Conservation (phyloP, 2,329 filamentous ascomycete species). For the Aotearoamyces nothofagi region DNA sequence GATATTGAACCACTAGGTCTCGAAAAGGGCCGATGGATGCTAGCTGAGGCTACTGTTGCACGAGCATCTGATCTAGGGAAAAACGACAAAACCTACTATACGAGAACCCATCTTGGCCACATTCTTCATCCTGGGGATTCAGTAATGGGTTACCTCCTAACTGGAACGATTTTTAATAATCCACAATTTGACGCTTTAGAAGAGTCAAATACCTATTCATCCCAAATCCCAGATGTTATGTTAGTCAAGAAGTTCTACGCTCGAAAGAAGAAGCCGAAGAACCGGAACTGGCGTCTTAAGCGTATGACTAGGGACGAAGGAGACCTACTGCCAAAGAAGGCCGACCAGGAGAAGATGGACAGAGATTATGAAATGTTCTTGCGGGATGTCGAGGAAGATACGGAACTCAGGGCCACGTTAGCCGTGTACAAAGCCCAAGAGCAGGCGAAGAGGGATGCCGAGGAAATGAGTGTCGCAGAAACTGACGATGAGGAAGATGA, state of each 20-base stretch:
- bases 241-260: constrained; percentile 96
- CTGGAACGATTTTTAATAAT: constrained; percentile 87
- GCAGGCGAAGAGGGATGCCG: constrained; percentile 31
- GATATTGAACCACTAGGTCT: constrained; percentile 73
- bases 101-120: constrained; percentile 75
- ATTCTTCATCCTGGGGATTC: constrained; percentile 82
- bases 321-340: constrained; percentile 72
- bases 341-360: constrained; percentile 78
- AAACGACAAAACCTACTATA: constrained; percentile 81
- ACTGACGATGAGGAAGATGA: constrained; percentile 46
- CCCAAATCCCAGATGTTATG: constrained; percentile 77
- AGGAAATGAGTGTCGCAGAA: constrained; percentile 54
- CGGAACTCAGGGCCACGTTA: constrained; percentile 70
- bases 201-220: constrained; percentile 57
- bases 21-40: constrained; percentile 65
- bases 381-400: constrained; percentile 89
- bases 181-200: constrained; percentile 72
- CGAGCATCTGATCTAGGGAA: constrained; percentile 72
- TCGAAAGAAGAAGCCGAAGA: constrained; percentile 67
- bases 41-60: constrained; percentile 80
- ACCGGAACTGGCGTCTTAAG: constrained; percentile 86
- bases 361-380: constrained; percentile 95
- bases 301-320: constrained; percentile 84
- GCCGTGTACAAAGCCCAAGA: constrained; percentile 63
- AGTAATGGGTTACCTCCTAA: constrained; percentile 85